A percentile compares a stretch with the other conserved stretches of the same genome.
Conservation (phyloP, 805 yeast genomes). For the Hanseniaspora lindneri region DNA sequence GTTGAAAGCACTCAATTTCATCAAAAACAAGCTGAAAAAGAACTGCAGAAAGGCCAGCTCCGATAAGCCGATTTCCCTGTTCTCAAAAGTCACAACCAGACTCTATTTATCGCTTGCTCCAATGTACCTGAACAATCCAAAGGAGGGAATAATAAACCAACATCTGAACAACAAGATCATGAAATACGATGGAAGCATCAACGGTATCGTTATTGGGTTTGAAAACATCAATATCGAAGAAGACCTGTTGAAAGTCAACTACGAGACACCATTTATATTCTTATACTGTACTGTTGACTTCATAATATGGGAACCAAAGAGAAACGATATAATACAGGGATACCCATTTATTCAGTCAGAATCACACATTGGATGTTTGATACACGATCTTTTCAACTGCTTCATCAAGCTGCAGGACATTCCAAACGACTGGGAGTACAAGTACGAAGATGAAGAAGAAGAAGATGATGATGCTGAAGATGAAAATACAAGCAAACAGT, state of each 20-base stretch:
- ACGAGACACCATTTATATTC: constrained; percentile 78
- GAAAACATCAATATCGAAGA: constrained; percentile 46
- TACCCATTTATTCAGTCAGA: constrained; percentile 85
- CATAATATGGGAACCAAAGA: constrained; percentile 77
- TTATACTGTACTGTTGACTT: constrained; percentile 77
- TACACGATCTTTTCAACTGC: constrained; percentile 92
- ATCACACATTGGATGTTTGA: constrained; percentile 80
- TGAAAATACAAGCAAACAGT: constrained; percentile 21
- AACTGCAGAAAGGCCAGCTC: not conserved
- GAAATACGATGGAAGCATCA: constrained; percentile 60
- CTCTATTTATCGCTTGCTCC: constrained; percentile 87
- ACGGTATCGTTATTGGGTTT: constrained; percentile 79
- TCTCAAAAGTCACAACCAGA: constrained; percentile 26
- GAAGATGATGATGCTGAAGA: constrained; percentile 22
- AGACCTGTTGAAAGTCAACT: constrained; percentile 43
- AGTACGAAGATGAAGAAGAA: constrained; percentile 17
- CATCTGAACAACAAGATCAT: constrained; percentile 83
- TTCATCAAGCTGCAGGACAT: constrained; percentile 73
- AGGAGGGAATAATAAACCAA: constrained; percentile 71
- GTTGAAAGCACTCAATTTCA: constrained; percentile 3
- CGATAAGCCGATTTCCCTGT: not conserved
- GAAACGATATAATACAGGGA: constrained; percentile 83
- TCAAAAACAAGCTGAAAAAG: not conserved
- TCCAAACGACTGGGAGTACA: constrained; percentile 69
- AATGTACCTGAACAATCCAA: constrained; percentile 50